Base-by-base conservation (phyloP, 768 basidiomycete genomes). In the Leccinum pellstonianum region DNA sequence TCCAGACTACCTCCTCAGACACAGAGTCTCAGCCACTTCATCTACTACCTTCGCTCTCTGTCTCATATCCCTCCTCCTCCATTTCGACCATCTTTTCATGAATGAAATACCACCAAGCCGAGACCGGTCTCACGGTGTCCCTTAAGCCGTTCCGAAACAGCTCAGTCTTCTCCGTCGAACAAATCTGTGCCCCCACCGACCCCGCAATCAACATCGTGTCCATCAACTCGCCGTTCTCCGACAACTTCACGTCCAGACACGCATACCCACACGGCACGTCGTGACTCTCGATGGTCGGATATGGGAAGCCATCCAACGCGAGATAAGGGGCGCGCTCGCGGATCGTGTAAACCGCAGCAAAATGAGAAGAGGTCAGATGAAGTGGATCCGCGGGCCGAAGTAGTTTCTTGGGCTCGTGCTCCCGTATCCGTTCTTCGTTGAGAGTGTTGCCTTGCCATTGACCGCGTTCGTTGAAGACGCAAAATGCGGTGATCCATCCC, bases 401-500 rank as follows among this genome's bases (percentile, higher is more conserved):
- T 14, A 74, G 69, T 37, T 73, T 74, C 58, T 68, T 73, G 23
- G 73, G 73, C 37, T 70, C 66, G 58, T 69, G 69, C 33, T 67
- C 64, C 52, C 64, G 63, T 8, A 66, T 59, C 4, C 73, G 73
- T 1, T 73, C 69, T 38, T 70, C 66, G 38, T 67, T 74, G 55
- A 74, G 66, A 23, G 50, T 54, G 59, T 70, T 63, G 25, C 73
- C 76, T 31, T 69, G 65, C 71, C 76, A 76, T 47, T 65, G 49
- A 12, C 77, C 75, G 2, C 62, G 65, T n/a, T 66, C 64, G 54
- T 70, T 63, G 69, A 64, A 73, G 46, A 70, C 71, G 48, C 75
- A 75, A 53, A 79, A 79, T 17, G 74, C 73, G 21, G 70, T 73
- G 54, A 78, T 74, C 78, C 77, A 78, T 0, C 77, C 79, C 3